Evolutionary conservation across 306 rosid species (phyloP), one percentile per base, ranked within the genome.

Genomic region (Cicer pinnatifidum): DNA sequence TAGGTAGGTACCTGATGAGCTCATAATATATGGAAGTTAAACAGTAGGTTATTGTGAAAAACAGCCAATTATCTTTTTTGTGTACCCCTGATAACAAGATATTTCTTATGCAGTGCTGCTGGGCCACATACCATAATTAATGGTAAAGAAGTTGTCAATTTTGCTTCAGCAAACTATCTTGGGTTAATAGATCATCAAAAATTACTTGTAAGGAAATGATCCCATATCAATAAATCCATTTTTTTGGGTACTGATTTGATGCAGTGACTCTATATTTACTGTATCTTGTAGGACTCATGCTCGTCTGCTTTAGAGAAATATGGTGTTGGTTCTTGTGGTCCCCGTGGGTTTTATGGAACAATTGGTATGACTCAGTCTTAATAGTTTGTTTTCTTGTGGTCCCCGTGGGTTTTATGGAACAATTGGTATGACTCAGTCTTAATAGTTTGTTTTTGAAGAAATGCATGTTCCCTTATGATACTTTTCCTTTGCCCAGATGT

Each of bases 241-340:
- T 50, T 74, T 41, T 41, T 28, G 35, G 64, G 69, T 47, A 40
- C 33, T 57, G 35, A 23, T 46, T 63, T 71, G 65, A 44, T 13
- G 45, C 37, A 53, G 77, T 52, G 71, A 60, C 61, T 67, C 77
- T 44, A 87, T 73, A 54, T 68, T 53, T 77, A 44, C 71, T 47
- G 76, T 73, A 73, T 58, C 73, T 73, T 76, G 82, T 84, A 95
- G 99, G 96, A 88, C 60, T 91, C 99, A 23, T 91, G 97, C 77
- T 82, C 93, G 58, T 81, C 91, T 82, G 85, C 99, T n/a, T 81
- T 95, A 84, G 96, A 88, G 84, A 95, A 95, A 88, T 95, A 95
- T 47, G 99, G 99, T 47, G 99, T 95, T 81, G 99, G 99, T 63
- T 95, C 99, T 41, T 95, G 99, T 72, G 99, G 99, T 82, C 99